Percentiles rank a stretch among this genome's conserved stretches.
These are phyloP conservation scores for Debaryomyces psychrophilus DNA, from an alignment of 1,139 yeast species.

Conservation along the genomic window DNA sequence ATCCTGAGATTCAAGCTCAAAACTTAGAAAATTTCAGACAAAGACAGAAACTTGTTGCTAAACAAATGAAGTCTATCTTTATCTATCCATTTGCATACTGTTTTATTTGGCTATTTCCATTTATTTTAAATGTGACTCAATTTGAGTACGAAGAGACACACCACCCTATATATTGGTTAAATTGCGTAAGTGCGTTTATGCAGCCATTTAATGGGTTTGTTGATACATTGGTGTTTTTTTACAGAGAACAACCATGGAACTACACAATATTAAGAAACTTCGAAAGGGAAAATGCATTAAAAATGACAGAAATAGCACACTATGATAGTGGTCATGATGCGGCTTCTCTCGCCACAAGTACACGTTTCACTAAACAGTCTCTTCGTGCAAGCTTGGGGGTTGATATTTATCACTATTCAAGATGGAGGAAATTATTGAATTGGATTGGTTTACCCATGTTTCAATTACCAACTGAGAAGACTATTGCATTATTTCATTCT, in stretches of 20 bases:
- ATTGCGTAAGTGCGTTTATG: constrained; percentile 69
- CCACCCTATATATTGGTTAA: constrained; percentile 65
- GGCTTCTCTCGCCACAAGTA: constrained; percentile 31
- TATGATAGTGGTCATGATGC: constrained; percentile 16
- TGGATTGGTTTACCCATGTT: constrained; percentile 46
- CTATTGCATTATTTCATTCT: constrained; percentile 31
- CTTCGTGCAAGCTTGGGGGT: constrained; percentile 31
- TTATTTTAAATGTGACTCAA: constrained; percentile 69
- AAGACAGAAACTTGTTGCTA: constrained; percentile 67
- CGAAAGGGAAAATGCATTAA: constrained; percentile 38
- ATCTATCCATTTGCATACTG: constrained; percentile 83
- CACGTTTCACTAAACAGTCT: constrained; percentile 29
- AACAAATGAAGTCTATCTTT: constrained; percentile 79
- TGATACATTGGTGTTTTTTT: constrained; percentile 73
- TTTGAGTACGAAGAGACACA: constrained; percentile 48
- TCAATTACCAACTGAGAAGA: constrained; percentile 43
- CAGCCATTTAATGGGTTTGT: constrained; percentile 82
- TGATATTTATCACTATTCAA: constrained; percentile 27
- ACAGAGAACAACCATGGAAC: constrained; percentile 80
- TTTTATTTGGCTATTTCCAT: constrained; percentile 80
- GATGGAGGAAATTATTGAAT: constrained; percentile 42
- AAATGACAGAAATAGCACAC: constrained; percentile 24
- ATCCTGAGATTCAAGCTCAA: constrained; percentile 56
- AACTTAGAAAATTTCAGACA: constrained; percentile 60
- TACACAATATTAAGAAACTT: constrained; percentile 47